Evolutionary conservation across 345 rosid species (phyloP).

Genomic region (Acer yangbiense): DNA sequence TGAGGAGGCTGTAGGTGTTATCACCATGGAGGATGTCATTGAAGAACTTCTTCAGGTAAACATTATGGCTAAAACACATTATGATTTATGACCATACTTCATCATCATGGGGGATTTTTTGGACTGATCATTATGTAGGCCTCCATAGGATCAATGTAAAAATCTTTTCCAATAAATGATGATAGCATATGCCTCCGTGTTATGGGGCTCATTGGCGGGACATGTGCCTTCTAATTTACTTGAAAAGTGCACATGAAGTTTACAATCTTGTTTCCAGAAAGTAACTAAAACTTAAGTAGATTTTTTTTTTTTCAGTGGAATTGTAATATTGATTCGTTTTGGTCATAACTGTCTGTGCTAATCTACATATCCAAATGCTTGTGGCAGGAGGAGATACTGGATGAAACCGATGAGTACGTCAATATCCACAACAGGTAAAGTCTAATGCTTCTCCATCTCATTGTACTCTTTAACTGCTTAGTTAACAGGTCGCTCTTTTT

Average conservation of each 20-base stretch:
- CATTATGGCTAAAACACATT: background rate
- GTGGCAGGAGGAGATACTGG: conserved; percentile 93
- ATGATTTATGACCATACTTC: background rate
- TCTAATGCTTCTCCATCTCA: background rate
- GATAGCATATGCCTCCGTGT: background rate
- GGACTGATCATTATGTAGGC: background rate
- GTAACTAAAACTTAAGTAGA: background rate
- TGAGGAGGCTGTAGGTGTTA: conserved; percentile 89
- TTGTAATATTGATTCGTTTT: background rate
- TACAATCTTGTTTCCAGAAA: background rate
- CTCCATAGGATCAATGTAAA: background rate
- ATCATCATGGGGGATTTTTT: conserved; percentile 2
- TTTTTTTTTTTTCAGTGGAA: background rate
- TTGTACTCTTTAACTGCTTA: background rate
- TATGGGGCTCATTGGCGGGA: conserved; percentile 1
- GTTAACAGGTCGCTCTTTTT: background rate
- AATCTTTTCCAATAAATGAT: conserved; percentile 6
- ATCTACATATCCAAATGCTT: conserved; percentile 15
- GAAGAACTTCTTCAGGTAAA: conserved; percentile 98
- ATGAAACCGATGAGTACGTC: conserved; percentile 93
- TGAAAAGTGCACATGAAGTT: background rate
- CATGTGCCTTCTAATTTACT: background rate
- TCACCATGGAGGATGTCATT: conserved; percentile 94
- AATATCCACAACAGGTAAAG: conserved; percentile 82
- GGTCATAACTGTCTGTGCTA: background rate